Conservation (phyloP, 805 yeast species). For the Kluyveromyces nonfermentans region DNA sequence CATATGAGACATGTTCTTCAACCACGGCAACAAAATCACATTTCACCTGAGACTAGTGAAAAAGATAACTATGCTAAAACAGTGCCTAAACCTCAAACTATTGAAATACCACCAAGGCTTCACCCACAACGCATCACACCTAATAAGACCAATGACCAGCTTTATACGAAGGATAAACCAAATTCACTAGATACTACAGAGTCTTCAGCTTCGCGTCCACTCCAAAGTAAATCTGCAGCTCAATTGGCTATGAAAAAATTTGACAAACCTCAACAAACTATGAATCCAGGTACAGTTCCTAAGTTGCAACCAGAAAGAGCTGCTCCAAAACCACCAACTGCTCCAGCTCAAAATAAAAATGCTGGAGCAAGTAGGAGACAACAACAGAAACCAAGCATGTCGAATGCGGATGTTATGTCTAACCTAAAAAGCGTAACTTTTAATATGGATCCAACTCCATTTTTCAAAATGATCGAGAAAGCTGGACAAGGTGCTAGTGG, state of each 20-base stretch:
- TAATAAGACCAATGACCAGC: conserved; percentile 4
- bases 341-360: conserved; percentile 13
- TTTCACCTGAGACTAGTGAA: not conserved
- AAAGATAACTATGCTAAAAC: conserved; percentile 3
- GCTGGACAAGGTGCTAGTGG: conserved; percentile 99
- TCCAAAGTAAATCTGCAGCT: conserved; percentile 4
- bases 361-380: conserved; percentile 31
- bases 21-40: not conserved
- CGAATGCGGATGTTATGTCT: conserved; percentile 81
- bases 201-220: not conserved
- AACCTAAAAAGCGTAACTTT: conserved; percentile 76
- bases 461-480: conserved; percentile 64
- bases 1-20: conserved; percentile 1
- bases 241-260: conserved; percentile 14
- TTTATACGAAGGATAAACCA: not conserved
- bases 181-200: not conserved
- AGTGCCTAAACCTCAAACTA: not conserved
- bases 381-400: conserved; percentile 54
- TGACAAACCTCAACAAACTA: not conserved
- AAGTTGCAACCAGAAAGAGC: conserved; percentile 22
- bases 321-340: conserved; percentile 24
- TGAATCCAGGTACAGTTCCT: conserved; percentile 6
- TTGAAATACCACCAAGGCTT: conserved; percentile 17
- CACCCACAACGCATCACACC: conserved; percentile 9
- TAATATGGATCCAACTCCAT: conserved; percentile 76